These are phyloP conservation scores for Hondaea fermentalgiana DNA, from an alignment of 108 stramenopile species.

Conservation along the genomic window DNA sequence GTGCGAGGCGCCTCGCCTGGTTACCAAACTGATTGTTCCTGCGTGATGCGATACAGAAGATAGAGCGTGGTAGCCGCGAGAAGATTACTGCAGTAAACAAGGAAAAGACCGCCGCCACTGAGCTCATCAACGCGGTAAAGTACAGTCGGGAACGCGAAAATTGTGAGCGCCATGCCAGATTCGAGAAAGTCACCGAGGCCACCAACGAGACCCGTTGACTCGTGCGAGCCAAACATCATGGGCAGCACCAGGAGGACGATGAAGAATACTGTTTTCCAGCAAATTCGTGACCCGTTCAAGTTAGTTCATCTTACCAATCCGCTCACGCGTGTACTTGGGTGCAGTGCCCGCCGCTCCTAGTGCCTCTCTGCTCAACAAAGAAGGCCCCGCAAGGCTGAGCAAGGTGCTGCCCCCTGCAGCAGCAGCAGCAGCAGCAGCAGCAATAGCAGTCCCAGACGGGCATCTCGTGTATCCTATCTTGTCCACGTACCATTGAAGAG, in stretches of 20 bases:
- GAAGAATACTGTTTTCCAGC: not conserved
- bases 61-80: not conserved
- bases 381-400: no score
- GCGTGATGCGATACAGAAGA: not conserved
- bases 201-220: not conserved
- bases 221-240: conserved; percentile 11
- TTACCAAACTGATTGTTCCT: not conserved
- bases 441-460: no score
- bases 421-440: no score
- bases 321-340: no score
- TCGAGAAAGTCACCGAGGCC: not conserved
- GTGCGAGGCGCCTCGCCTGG: no score
- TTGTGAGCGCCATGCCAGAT: not conserved
- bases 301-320: no score
- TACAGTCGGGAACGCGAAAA: not conserved
- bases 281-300: no score
- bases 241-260: not conserved
- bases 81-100: not conserved
- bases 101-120: not conserved
- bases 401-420: no score
- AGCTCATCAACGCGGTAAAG: not conserved
- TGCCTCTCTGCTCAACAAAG: no score
- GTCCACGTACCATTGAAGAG: not conserved
- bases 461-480: no score
- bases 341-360: no score